These are phyloP conservation scores for Dispira parvispora DNA, from an alignment of 192 early-diverging fungal species.

Conservation along the genomic window DNA sequence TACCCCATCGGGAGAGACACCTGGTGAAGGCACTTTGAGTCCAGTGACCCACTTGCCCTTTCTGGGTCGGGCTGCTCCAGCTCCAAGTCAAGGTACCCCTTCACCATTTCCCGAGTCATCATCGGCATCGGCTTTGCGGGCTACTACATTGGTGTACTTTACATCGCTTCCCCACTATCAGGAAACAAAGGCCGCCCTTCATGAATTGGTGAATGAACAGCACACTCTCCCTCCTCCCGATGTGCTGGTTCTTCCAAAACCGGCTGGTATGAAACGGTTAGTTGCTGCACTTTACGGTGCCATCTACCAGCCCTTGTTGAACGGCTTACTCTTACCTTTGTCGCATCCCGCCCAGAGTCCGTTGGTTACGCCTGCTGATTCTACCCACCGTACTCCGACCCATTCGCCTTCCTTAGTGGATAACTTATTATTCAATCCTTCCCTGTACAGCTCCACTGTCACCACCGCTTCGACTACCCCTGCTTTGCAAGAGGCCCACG, in stretches of 20 bases:
- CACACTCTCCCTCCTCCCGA: constrained; percentile 5
- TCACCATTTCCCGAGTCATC: neutral
- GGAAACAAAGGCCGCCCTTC: neutral
- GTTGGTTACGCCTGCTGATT: neutral
- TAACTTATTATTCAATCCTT: neutral
- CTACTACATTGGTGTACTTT: constrained; percentile 1
- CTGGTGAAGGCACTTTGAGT: neutral
- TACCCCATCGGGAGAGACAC: neutral
- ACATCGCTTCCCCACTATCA: constrained; percentile 2
- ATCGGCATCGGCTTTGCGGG: neutral
- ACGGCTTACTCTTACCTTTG: neutral
- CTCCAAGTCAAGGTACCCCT: neutral
- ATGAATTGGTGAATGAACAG: neutral
- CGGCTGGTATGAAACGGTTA: constrained; percentile 6
- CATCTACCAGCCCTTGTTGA: neutral
- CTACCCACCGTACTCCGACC: neutral
- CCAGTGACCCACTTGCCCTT: neutral
- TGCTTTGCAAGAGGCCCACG: neutral
- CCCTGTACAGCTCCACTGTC: neutral
- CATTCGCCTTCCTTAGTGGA: neutral
- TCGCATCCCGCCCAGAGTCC: neutral
- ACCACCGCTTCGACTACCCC: neutral
- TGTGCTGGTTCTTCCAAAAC: constrained; percentile 3
- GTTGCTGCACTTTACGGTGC: neutral
- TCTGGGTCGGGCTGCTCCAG: neutral